Percentiles rank a stretch among this genome's conserved stretches.
These are phyloP conservation scores for Neurospora tetrasperma DNA, from an alignment of 495 filamentous ascomycete genomes.

Conservation along the genomic window DNA sequence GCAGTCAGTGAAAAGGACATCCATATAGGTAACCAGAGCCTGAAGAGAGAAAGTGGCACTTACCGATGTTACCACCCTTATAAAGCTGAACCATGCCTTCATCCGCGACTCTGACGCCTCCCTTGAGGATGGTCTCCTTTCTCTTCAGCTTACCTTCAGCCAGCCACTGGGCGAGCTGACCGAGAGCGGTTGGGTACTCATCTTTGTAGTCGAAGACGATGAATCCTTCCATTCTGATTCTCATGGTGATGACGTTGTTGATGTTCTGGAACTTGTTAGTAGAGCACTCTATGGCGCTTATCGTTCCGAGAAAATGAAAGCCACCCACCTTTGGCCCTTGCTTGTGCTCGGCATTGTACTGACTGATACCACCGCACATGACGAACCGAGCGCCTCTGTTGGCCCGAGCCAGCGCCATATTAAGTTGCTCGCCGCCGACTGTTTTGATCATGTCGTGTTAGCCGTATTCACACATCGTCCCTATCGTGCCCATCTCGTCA, in stretches of 20 bases:
- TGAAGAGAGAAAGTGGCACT: conserved; percentile 2
- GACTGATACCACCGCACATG: conserved; percentile 44
- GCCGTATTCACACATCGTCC: neutral
- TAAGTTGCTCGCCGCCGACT: conserved; percentile 55
- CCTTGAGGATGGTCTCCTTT: conserved; percentile 47
- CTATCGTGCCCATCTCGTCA: neutral
- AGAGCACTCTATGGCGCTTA: neutral
- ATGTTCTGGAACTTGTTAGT: conserved; percentile 17
- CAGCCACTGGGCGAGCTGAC: conserved; percentile 42
- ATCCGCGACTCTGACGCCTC: conserved; percentile 41
- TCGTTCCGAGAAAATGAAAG: neutral
- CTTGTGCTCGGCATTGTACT: conserved; percentile 30
- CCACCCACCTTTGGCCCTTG: conserved; percentile 18
- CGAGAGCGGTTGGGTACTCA: conserved; percentile 29
- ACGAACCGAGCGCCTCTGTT: conserved; percentile 48
- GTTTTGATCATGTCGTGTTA: neutral
- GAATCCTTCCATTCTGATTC: conserved; percentile 49
- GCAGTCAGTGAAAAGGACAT: conserved; percentile 1
- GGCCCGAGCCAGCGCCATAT: conserved; percentile 48
- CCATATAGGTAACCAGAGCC: neutral
- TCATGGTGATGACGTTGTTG: conserved; percentile 24
- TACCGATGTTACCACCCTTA: conserved; percentile 46
- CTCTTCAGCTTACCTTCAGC: conserved; percentile 44
- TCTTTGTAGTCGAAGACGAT: conserved; percentile 45
- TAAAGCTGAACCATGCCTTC: conserved; percentile 41